A percentile compares a stretch with the other conserved stretches of the same genome.
These are phyloP conservation scores for Huntiella omanensis DNA, from an alignment of 2,329 filamentous ascomycete genomes.

Conservation along the genomic window DNA sequence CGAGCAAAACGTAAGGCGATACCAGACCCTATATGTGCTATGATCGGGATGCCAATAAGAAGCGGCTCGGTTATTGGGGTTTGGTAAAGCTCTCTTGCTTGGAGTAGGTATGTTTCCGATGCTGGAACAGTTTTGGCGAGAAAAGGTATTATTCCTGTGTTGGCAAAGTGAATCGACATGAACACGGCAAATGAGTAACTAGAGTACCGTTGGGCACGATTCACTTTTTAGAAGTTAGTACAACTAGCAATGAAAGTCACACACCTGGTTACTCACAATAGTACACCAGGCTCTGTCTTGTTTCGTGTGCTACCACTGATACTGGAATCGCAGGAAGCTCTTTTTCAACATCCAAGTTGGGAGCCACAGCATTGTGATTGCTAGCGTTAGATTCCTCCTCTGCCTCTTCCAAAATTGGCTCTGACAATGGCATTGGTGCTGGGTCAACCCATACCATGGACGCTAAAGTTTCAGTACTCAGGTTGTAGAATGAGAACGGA, in stretches of 20 bases:
- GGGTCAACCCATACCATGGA: slow-evolving; percentile 67
- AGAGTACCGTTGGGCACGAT: slow-evolving; percentile 69
- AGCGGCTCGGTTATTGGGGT: slow-evolving; percentile 62
- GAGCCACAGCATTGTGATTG: slow-evolving; percentile 19
- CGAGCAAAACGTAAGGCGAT: slow-evolving; percentile 59
- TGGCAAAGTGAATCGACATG: slow-evolving; percentile 56
- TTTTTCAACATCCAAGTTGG: slow-evolving; percentile 19
- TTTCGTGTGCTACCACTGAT: slow-evolving; percentile 18
- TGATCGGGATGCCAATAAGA: slow-evolving; percentile 55
- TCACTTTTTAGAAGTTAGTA: slow-evolving; percentile 28
- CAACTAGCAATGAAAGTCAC: too few relatives aligned
- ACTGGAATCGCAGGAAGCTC: slow-evolving; percentile 27
- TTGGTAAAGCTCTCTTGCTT: slow-evolving; percentile 84
- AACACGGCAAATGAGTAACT: slow-evolving; percentile 70
- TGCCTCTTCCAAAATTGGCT: slow-evolving; percentile 25
- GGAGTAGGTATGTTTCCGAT: slow-evolving; percentile 71
- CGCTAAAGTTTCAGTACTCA: slow-evolving; percentile 9
- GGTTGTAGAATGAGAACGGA: slow-evolving; percentile 9
- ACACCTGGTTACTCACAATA: slow-evolving; percentile 37
- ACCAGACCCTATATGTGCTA: slow-evolving; percentile 60
- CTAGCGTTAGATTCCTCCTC: slow-evolving; percentile 19
- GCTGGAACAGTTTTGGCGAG: slow-evolving; percentile 51
- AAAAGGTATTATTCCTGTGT: slow-evolving; percentile 66
- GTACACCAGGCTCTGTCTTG: slow-evolving; percentile 30
- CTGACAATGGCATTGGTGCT: slow-evolving; percentile 61